These are phyloP conservation scores for Kwoniella botswanensis DNA, from an alignment of 768 basidiomycete genomes.

Conservation along the genomic window DNA sequence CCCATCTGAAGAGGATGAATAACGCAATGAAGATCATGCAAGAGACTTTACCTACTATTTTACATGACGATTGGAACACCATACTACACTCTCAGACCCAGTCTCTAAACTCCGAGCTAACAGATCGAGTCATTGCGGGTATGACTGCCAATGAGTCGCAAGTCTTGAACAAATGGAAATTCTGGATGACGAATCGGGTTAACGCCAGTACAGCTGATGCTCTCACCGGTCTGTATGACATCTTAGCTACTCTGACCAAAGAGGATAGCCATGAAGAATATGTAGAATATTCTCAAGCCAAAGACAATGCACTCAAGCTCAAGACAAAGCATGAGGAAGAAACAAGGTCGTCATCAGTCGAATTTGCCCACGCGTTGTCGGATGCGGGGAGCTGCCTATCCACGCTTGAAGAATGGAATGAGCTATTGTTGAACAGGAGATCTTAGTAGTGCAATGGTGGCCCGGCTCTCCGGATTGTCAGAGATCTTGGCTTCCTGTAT, in stretches of 20 bases:
- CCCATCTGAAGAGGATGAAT: background rate
- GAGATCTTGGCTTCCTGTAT: too few relatives aligned
- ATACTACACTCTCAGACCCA: background rate
- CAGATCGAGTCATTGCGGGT: background rate
- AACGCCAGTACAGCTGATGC: background rate
- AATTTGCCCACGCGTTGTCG: background rate
- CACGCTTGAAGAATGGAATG: too few relatives aligned
- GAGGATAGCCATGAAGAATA: background rate
- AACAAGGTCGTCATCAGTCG: background rate
- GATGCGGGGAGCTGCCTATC: background rate
- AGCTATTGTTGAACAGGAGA: too few relatives aligned
- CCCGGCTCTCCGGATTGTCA: too few relatives aligned
- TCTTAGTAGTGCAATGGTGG: too few relatives aligned
- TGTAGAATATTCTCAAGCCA: background rate
- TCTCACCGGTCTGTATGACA: background rate
- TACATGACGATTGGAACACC: background rate
- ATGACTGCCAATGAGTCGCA: background rate
- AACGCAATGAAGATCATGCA: background rate
- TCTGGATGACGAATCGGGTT: background rate
- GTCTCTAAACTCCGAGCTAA: background rate
- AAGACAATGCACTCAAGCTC: background rate
- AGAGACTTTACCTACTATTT: background rate
- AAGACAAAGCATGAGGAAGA: background rate
- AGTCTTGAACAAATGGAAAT: background rate
- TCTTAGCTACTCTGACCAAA: background rate